phyloP scores from a whole-genome alignment of 495 filamentous ascomycete species.

The Neurospora sp. region DNA sequence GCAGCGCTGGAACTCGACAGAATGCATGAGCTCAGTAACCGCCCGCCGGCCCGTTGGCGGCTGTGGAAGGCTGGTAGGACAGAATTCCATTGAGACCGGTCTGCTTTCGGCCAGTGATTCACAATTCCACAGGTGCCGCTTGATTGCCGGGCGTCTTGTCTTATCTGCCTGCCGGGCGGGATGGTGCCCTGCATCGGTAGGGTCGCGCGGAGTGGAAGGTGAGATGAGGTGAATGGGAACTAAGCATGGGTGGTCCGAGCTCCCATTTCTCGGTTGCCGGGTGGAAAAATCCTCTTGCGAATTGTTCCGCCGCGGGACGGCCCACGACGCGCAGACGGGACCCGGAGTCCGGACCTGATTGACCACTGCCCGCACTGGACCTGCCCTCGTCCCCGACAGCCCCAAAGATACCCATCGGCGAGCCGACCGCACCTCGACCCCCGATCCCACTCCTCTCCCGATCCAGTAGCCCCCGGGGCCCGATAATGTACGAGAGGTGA shows the following conservation, averaged over 20 bases:
- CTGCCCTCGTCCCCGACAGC: not conserved
- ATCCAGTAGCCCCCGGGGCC: conserved; percentile 12
- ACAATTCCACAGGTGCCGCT: not conserved
- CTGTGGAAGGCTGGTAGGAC: not conserved
- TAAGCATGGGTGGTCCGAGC: not conserved
- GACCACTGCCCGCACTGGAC: not conserved
- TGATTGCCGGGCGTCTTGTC: conserved; percentile 8
- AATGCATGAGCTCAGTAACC: not conserved
- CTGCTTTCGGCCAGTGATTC: not conserved
- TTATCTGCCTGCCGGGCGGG: conserved; percentile 3
- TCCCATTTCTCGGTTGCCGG: not conserved
- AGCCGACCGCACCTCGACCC: not conserved
- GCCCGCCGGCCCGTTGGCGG: not conserved
- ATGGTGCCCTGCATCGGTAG: not conserved
- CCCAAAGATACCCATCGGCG: conserved; percentile 1
- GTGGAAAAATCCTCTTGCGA: conserved; percentile 19
- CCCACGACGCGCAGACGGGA: not conserved
- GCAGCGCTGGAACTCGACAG: not conserved
- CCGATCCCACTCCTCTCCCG: conserved; percentile 10
- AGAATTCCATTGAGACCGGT: not conserved
- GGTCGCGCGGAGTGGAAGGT: conserved; percentile 2
- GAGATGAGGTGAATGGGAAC: not conserved
- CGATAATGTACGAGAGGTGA: conserved; percentile 14
- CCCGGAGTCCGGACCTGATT: not conserved
- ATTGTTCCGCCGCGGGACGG: conserved; percentile 14